phyloP scores from a whole-genome alignment of 768 basidiomycete genomes.

The Russula ochroleuca region DNA sequence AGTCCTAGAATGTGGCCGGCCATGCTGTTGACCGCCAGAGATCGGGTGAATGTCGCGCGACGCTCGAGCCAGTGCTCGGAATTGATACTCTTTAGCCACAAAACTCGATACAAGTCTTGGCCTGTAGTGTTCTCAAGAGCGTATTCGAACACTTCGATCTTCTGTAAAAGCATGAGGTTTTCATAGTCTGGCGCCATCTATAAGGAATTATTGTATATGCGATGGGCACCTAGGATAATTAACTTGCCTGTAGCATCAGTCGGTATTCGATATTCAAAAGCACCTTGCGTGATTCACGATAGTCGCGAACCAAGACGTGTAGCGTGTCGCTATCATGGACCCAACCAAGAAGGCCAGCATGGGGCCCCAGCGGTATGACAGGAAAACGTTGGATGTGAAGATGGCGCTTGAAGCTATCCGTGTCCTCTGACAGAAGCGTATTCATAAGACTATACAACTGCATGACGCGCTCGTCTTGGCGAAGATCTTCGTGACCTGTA shows the following conservation, averaged over 20 bases:
- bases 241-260: constrained; percentile 87
- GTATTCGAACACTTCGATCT: constrained; percentile 99
- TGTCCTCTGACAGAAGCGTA: constrained; percentile 86
- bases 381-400: constrained; percentile 91
- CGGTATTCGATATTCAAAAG: constrained; percentile 96
- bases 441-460: constrained; percentile 97
- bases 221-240: neutral
- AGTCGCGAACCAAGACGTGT: constrained; percentile 93
- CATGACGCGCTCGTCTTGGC: constrained; percentile 99
- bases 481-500: constrained; percentile 93
- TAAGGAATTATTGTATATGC: neutral
- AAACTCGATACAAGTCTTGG: constrained; percentile 92
- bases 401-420: constrained; percentile 92
- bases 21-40: constrained; percentile 96
- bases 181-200: constrained; percentile 99
- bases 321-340: constrained; percentile 93
- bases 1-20: constrained; percentile 96
- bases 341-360: constrained; percentile 93
- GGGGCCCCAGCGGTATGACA: constrained; percentile 92
- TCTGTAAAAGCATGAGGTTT: constrained; percentile 87
- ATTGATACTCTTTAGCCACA: constrained; percentile 93
- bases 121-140: constrained; percentile 98
- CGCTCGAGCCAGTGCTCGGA: constrained; percentile 99
- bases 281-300: constrained; percentile 94
- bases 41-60: constrained; percentile 91